Evolutionary conservation across 1,284 basidiomycete species (phyloP), one percentile per base, ranked within the genome.

Genomic region (Sphagnurus paluster): DNA sequence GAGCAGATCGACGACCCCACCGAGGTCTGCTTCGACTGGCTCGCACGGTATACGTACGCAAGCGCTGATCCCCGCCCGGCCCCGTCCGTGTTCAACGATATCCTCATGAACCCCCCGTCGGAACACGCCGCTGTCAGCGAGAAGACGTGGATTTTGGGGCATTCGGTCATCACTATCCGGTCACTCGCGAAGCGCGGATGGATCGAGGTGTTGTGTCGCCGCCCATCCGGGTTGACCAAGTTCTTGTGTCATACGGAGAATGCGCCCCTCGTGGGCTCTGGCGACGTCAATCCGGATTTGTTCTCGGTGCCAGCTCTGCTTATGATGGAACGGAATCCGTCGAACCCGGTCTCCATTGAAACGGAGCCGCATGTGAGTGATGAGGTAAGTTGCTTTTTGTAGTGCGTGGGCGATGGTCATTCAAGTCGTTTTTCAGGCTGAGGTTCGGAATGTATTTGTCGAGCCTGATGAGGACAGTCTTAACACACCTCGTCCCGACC

Each of bases 11-110:
- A 98, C 61, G 93, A 93, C 56, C 87, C 90, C 37, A 93, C 93
- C 0, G 93, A 98, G 65, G 95, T 98, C 17, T 97, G 93, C 64
- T 96, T 99, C 61, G 97, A 99, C 66, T 99, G 96, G 90, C 77
- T 99, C 5, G 90, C 93, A 14, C 80, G 97, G 13, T 98, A 97
- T 64, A 90, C 96, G 0, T 98, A 96, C 61, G 92, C 89, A 17
- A 95, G 90, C 56, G 93, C 93, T 10, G 93, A 98, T 60, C 92
- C 96, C 0, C 84, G 91, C 40, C 93, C 95, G 1, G 83, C 90
- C 1, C 79, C 77, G 32, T 94, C 92, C 1, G 78, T 89, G 52
- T 76, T 98, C 48, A 82, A 79, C 56, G 87, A 93, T 35, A 78
- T 87, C 38, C 68, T 87, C 29, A 81, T 80, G 75, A 80, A 79